Percentiles rank a stretch among this genome's conserved stretches.
Evolutionary conservation across 805 yeast genomes (phyloP).

Genomic region (Candida maesae): DNA sequence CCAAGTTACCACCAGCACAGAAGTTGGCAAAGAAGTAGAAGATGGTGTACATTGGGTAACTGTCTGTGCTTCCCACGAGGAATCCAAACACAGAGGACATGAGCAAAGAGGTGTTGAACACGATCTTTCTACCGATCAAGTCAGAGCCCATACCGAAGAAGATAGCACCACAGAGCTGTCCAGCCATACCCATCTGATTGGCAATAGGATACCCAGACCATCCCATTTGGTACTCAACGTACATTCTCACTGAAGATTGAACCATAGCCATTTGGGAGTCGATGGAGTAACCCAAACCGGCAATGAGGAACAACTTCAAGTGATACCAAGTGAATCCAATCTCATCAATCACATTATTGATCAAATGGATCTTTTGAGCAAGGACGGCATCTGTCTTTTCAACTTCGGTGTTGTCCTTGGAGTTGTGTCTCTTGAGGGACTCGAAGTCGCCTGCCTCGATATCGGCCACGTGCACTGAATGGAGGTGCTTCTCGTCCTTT

Average conservation of each 20-base stretch:
- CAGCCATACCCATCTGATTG: conserved; percentile 44
- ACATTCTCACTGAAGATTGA: conserved; percentile 41
- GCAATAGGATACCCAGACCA: conserved; percentile 37
- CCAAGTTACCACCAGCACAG: conserved; percentile 51
- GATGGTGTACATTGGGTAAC: conserved; percentile 44
- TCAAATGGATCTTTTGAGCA: conserved; percentile 37
- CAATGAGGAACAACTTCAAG: conserved; percentile 39
- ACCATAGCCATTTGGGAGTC: conserved; percentile 48
- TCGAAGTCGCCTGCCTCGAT: too few relatives aligned
- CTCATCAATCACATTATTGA: conserved; percentile 57
- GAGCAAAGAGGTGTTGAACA: conserved; percentile 46
- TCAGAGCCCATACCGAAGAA: conserved; percentile 51
- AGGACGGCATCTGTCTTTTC: conserved; percentile 29
- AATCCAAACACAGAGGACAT: conserved; percentile 44
- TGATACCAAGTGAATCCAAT: conserved; percentile 58
- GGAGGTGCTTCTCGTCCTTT: too few relatives aligned
- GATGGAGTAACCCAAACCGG: conserved; percentile 51
- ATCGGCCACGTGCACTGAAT: too few relatives aligned
- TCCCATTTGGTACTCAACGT: conserved; percentile 43
- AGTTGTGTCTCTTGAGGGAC: too few relatives aligned
- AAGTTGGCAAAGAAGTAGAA: conserved; percentile 41
- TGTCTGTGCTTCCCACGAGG: conserved; percentile 45
- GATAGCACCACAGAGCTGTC: conserved; percentile 44
- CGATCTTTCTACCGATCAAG: conserved; percentile 45
- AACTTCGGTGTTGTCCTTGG: conserved; percentile 17